Evolutionary conservation across 371 early-diverging fungal species (phyloP).

Genomic region (Mucor saturninus): DNA sequence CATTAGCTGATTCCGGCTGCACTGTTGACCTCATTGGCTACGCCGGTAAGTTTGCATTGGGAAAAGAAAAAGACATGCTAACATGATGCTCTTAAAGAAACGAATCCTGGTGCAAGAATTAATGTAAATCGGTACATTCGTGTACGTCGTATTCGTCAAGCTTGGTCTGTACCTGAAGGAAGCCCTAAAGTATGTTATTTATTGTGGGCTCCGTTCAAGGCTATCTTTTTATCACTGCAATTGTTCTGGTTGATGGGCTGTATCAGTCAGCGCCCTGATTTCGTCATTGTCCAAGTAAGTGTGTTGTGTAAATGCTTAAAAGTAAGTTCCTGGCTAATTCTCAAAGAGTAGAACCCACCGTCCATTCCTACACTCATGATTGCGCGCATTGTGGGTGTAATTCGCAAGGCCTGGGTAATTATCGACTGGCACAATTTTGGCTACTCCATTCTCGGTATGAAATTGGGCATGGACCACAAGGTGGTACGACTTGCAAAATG

Average conservation of each 20-base stretch:
- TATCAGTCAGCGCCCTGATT: constrained; percentile 59
- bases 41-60: constrained; percentile 45
- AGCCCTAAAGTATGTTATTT: constrained; percentile 59
- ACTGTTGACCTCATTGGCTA: constrained; percentile 88
- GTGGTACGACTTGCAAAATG: constrained; percentile 67
- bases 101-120: constrained; percentile 43
- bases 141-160: constrained; percentile 44
- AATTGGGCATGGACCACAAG: constrained; percentile 61
- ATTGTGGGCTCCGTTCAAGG: constrained; percentile 72
- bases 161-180: constrained; percentile 60
- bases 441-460: constrained; percentile 81
- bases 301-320: background rate
- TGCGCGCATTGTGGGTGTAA: constrained; percentile 64
- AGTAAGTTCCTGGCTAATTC: no score
- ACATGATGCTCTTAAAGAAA: constrained; percentile 32
- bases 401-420: constrained; percentile 72
- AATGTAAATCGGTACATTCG: constrained; percentile 47
- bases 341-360: constrained; percentile 84
- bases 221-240: constrained; percentile 45
- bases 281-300: constrained; percentile 85
- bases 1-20: constrained; percentile 73
- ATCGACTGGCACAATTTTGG: constrained; percentile 99
- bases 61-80: background rate
- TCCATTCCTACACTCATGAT: constrained; percentile 90
- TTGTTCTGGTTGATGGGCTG: constrained; percentile 55